Conservation (phyloP, 345 rosid genomes). For the Bruguiera parviflora region DNA sequence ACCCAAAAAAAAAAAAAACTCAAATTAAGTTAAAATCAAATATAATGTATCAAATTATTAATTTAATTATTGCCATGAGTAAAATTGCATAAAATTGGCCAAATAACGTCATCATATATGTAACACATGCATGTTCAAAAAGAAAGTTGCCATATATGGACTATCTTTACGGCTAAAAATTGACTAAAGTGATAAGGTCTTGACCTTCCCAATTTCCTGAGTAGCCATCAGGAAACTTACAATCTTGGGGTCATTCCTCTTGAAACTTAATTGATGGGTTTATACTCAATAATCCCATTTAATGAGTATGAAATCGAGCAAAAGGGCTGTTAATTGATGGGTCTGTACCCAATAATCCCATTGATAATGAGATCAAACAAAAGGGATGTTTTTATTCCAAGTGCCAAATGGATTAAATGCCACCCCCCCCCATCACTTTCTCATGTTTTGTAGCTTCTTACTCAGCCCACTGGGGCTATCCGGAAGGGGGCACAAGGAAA, state of each 20-base stretch:
- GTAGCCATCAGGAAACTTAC: no score
- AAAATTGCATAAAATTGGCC: conserved; percentile 2
- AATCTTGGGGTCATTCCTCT: no score
- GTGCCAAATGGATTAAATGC: background rate
- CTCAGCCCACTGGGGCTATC: background rate
- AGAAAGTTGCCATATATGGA: background rate
- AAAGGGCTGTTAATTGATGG: background rate
- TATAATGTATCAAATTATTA: no score
- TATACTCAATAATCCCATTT: background rate
- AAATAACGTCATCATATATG: background rate
- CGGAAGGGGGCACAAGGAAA: background rate
- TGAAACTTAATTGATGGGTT: background rate
- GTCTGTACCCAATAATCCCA: background rate
- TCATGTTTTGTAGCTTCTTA: background rate
- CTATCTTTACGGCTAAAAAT: background rate
- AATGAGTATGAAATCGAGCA: background rate
- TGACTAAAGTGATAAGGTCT: no score
- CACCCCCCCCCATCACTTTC: background rate
- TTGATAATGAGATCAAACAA: background rate
- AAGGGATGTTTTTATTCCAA: background rate
- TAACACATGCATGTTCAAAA: background rate
- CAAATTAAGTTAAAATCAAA: no score
- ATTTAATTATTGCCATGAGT: background rate
- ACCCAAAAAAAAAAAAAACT: no score
- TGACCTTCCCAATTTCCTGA: background rate